phyloP scores from a whole-genome alignment of 1,284 basidiomycete species.

The Puccinia polysora region DNA sequence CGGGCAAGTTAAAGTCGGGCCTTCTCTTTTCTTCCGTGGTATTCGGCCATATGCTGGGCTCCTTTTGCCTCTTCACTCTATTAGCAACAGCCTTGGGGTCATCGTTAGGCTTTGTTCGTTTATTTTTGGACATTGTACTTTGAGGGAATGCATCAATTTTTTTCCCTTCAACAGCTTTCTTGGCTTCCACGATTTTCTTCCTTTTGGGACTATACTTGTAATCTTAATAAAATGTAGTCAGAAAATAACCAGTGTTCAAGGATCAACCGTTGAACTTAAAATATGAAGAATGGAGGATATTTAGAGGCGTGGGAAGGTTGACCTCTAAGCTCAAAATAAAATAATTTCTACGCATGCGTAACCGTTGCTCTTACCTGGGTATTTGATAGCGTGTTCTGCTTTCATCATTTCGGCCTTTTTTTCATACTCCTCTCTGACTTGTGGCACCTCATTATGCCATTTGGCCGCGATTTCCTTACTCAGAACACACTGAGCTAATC shows the following conservation, averaged over 20 bases:
- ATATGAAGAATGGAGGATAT: not conserved
- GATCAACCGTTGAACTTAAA: not conserved
- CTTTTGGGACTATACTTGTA: slow-evolving; percentile 34
- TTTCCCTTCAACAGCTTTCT: slow-evolving; percentile 1
- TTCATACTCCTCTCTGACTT: slow-evolving; percentile 34
- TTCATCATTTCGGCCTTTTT: slow-evolving; percentile 39
- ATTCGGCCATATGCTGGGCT: not conserved
- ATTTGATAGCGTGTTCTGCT: slow-evolving; percentile 39
- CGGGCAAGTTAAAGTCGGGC: not conserved
- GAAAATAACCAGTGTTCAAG: not conserved
- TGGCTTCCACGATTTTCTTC: not conserved
- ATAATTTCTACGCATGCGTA: not conserved
- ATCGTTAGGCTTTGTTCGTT: slow-evolving; percentile 6
- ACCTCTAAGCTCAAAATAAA: too few species aligned
- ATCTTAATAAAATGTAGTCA: not conserved
- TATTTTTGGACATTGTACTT: not conserved
- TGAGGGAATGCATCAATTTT: not conserved
- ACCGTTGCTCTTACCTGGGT: slow-evolving; percentile 27
- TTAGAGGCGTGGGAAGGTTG: not conserved
- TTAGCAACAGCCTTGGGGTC: not conserved
- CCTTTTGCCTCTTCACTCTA: slow-evolving; percentile 4
- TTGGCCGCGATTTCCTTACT: slow-evolving; percentile 43
- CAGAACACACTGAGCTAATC: slow-evolving; percentile 37
- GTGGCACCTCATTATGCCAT: slow-evolving; percentile 32
- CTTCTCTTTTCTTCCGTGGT: not conserved